Evolutionary conservation across 164 flowering plant species (phyloP).

Genomic region (Berberis thunbergii): DNA sequence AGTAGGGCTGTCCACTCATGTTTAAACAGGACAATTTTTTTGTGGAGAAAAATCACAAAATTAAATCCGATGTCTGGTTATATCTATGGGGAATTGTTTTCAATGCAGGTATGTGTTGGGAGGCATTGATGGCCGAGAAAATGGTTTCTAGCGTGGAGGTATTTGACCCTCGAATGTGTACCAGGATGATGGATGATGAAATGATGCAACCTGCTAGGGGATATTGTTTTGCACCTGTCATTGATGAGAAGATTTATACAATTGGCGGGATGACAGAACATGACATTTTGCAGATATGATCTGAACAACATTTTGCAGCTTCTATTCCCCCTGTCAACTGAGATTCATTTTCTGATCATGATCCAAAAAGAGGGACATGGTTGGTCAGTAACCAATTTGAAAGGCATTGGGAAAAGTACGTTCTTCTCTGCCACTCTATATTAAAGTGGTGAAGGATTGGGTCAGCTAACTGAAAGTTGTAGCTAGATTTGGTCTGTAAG

Average conservation of each 20-base stretch:
- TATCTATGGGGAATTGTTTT: no score
- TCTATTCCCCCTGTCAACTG: not conserved
- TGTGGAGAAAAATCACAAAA: no score
- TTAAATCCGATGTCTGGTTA: no score
- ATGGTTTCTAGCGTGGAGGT: no score
- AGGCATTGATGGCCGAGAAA: no score
- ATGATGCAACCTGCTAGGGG: conserved; percentile 27
- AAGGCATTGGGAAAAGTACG: conserved; percentile 48
- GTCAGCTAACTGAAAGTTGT: no score
- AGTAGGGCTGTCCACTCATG: no score
- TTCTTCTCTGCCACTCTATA: conserved; percentile 37
- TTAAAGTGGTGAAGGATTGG: not conserved
- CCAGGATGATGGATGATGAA: conserved; percentile 26
- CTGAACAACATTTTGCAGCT: not conserved
- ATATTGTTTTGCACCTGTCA: conserved; percentile 47
- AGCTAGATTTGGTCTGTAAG: no score
- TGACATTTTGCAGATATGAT: conserved; percentile 34
- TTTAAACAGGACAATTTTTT: no score
- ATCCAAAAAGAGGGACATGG: conserved; percentile 28
- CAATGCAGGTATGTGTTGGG: no score
- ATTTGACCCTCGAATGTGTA: no score
- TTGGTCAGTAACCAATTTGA: conserved; percentile 36
- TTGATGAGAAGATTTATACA: conserved; percentile 40
- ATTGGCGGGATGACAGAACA: conserved; percentile 49
- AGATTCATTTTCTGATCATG: not conserved